Evolutionary conservation across 495 filamentous ascomycete species (phyloP).

Genomic region (Penicillium paradoxum): DNA sequence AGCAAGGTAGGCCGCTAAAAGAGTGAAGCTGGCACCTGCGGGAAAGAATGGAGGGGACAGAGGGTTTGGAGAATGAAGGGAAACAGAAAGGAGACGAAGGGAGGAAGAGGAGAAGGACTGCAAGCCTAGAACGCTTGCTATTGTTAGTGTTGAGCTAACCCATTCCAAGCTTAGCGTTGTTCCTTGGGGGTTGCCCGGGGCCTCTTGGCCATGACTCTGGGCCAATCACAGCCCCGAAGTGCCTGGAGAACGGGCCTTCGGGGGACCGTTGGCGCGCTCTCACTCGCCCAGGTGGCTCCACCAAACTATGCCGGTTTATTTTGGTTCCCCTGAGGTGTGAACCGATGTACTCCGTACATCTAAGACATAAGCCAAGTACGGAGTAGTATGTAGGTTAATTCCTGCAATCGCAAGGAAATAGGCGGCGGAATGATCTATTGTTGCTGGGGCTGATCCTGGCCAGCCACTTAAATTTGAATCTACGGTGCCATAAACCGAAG

Average conservation of each 20-base stretch:
- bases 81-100: constrained; percentile 39
- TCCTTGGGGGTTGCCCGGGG: constrained; percentile 2
- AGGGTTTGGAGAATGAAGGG: constrained; percentile 40
- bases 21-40: constrained; percentile 78
- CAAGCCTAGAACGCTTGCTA: constrained; percentile 10
- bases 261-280: neutral
- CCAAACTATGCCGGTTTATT: constrained; percentile 4
- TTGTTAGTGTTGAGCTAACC: constrained; percentile 7
- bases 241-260: constrained; percentile 4
- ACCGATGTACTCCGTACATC: neutral
- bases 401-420: too few relatives aligned
- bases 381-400: neutral
- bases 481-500: neutral
- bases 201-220: neutral
- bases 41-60: constrained; percentile 35
- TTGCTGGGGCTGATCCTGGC: too few relatives aligned
- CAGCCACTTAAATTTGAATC: neutral
- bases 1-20: constrained; percentile 61
- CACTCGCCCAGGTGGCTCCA: neutral
- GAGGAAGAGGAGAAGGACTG: constrained; percentile 18
- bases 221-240: neutral
- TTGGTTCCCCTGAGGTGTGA: neutral
- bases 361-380: neutral
- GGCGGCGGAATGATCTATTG: too few relatives aligned
- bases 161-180: neutral